phyloP scores from a whole-genome alignment of 176 grass and related monocot species.

The Oryza glaberrima region DNA sequence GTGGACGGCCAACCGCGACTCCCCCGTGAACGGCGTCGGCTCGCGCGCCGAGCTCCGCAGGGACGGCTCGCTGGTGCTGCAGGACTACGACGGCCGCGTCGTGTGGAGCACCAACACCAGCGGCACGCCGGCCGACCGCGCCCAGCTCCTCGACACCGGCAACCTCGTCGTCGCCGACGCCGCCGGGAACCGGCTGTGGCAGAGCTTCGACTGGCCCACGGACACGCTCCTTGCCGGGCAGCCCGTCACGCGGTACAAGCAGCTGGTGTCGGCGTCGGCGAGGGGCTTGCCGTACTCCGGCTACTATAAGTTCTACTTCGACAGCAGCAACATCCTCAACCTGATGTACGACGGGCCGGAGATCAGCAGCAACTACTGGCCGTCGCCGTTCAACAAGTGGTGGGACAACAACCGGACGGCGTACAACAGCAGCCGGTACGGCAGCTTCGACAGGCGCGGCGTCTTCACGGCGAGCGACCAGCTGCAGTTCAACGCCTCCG shows the following conservation, averaged over 20 bases:
- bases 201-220: slow-evolving; percentile 79
- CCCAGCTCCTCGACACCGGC: slow-evolving; percentile 51
- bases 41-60: slow-evolving; percentile 33
- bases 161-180: slow-evolving; percentile 63
- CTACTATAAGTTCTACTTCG: slow-evolving; percentile 62
- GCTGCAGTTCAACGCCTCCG: slow-evolving; percentile 54
- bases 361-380: slow-evolving; percentile 78
- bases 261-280: slow-evolving; percentile 54
- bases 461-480: slow-evolving; percentile 61
- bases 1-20: slow-evolving; percentile 72
- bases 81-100: slow-evolving; percentile 53
- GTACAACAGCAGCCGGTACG: slow-evolving; percentile 57
- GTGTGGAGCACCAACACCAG: slow-evolving; percentile 62
- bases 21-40: slow-evolving; percentile 65
- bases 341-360: slow-evolving; percentile 69
- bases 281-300: slow-evolving; percentile 53
- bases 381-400: slow-evolving; percentile 43
- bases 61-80: slow-evolving; percentile 40
- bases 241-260: slow-evolving; percentile 57
- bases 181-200: slow-evolving; percentile 42
- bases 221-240: slow-evolving; percentile 72
- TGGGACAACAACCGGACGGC: slow-evolving; percentile 65
- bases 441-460: slow-evolving; percentile 45
- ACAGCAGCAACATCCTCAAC: slow-evolving; percentile 69
- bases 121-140: slow-evolving; percentile 32